These are phyloP conservation scores for Verbascum thapsus DNA, from an alignment of 257 asterid genomes.

Conservation along the genomic window DNA sequence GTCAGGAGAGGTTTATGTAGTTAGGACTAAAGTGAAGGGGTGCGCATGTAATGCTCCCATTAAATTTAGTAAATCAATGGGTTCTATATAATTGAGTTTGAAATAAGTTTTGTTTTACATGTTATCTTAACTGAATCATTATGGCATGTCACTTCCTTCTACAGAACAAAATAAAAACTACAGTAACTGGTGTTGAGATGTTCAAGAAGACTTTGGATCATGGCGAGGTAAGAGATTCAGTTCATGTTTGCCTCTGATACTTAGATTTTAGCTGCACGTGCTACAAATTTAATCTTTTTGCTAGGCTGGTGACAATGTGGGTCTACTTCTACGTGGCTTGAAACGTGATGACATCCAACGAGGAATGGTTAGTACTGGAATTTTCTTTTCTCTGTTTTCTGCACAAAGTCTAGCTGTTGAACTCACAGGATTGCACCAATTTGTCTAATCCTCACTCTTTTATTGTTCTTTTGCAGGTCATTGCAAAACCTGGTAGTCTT, in stretches of 20 bases:
- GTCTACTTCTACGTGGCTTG: constrained; percentile 94
- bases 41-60: too few species aligned
- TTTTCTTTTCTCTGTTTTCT: neutral
- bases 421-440: too few species aligned
- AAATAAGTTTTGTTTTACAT: constrained; percentile 7
- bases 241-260: neutral
- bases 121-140: constrained; percentile 10
- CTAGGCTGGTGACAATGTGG: constrained; percentile 99
- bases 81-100: constrained; percentile 1
- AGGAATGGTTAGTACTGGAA: constrained; percentile 75
- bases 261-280: constrained; percentile 1
- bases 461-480: constrained; percentile 51
- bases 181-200: constrained; percentile 98
- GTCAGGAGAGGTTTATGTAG: too few species aligned
- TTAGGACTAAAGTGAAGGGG: too few species aligned
- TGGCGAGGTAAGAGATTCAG: constrained; percentile 69
- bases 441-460: neutral
- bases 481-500: constrained; percentile 83
- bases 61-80: too few species aligned
- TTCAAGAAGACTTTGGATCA: constrained; percentile 89
- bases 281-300: constrained; percentile 24
- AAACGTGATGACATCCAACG: constrained; percentile 88
- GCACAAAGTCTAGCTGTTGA: too few species aligned
- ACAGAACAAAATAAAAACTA: constrained; percentile 79
- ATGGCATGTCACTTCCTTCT: constrained; percentile 24